Evolutionary conservation across 2,329 filamentous ascomycete species (phyloP), one percentile per base, ranked within the genome.

Genomic region (Juglanconis juglandina): DNA sequence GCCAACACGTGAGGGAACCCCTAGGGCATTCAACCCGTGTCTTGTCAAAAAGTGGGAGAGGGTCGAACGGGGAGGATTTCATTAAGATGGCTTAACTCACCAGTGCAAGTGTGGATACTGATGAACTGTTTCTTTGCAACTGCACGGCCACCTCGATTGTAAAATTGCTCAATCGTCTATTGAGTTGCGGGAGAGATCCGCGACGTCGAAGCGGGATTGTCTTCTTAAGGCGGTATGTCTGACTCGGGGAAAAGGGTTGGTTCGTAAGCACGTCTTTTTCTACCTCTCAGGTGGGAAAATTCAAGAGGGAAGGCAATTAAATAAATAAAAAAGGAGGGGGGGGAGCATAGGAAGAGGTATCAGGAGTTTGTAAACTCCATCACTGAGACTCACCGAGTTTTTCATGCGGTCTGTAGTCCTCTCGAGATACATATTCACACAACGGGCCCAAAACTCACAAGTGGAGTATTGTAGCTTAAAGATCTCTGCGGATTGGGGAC

Each of bases 391-490:
- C 41, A 62, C 60, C 55, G 61, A 58, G 32, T 57, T 55, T 35
- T 39, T 54, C 17, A 60, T 50, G 8, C 61, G 61, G 32, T 55
- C 51, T 6, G 52, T 57, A n/a, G 61, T 63, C 8, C 61, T 54
- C 9, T 63, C 54, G 2, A 61, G 55, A 24, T 63, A 63, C 61
- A 63, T 58, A 24, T 46, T 61, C 47, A 63, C 61, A 11, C 61
- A 63, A 24, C 61, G 58, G 8, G 51, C 35, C 61, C 61, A 63
- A 34, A 63, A 63, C 51, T 63, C 61, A 33, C 61, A 63, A 10
- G 61, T 63, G 9, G 61, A 63, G 9, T 58, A 47, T 17, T 63
- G 61, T 39, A 63, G 35, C 61, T 63, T 55, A 2, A 63, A 37
- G n/a, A 63, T 53, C 58, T 63, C 61, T 2, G 54, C 39, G 6